Evolutionary conservation across 1,139 yeast genomes (phyloP), one percentile per base, ranked within the genome.

Genomic region (Pichia sp.): DNA sequence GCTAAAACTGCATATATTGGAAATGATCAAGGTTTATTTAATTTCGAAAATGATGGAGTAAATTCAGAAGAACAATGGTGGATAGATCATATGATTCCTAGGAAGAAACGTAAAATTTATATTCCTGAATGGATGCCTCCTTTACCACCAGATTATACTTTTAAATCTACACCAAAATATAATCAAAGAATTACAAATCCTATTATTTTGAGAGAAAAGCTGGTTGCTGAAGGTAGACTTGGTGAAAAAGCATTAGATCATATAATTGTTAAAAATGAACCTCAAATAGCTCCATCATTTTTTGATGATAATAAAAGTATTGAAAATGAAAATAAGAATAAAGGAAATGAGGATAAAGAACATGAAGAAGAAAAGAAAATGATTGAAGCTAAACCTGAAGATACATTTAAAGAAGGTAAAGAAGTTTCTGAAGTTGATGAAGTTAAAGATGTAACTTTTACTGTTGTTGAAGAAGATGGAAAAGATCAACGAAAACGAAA

Each of bases 121-220:
- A 71, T 85, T 5, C 94, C 94, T 0, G 54, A 64, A 5, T 87
- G 87, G 78, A 65, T 89, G 54, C 97, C 97, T 0, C 79, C 78
- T 19, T 69, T 88, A 29, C 97, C 97, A 1, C 96, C 97, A 0
- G 95, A 86, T 54, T 93, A 88, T 61, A 89, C 97, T 0, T 89
- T 82, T 57, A 79, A 77, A 60, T 72, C 77, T 40, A 84, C 96
- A 0, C 82, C 95, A 0, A 70, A 72, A 47, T 86, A 69, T 57
- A 70, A 78, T 48, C 68, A 76, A 24, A 68, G 81, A 16, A 63
- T 80, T n/a, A 74, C 80, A 0, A 93, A 86, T 56, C 86, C 89
- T 52, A 76, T 82, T 48, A 68, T 74, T 44, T 70, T 89, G 39
- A 67, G 93, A 48, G 73, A 83, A 45, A 74, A 75, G 53, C 66